These are phyloP conservation scores for Santalum album DNA, from an alignment of 164 flowering plant species.

Conservation along the genomic window DNA sequence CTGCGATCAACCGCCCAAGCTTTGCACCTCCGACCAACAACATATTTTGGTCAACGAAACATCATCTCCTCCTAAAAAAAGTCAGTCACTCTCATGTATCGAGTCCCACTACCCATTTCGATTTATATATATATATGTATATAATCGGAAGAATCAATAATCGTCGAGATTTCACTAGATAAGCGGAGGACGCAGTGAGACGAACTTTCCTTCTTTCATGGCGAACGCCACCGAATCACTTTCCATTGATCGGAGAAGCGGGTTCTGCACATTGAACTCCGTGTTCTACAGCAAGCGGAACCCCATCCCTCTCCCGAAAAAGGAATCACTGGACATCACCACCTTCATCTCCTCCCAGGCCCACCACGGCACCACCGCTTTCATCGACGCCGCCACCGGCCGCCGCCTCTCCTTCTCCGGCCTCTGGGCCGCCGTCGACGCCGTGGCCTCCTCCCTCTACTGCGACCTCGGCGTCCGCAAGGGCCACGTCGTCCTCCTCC, in stretches of 20 bases:
- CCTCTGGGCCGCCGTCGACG: slow-evolving; percentile 59
- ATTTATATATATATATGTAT: no score
- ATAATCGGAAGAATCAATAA: no score
- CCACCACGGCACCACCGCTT: slow-evolving; percentile 59
- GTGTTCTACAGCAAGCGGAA: slow-evolving; percentile 76
- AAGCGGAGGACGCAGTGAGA: no score
- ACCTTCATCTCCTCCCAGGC: slow-evolving; percentile 76
- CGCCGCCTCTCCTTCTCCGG: slow-evolving; percentile 48
- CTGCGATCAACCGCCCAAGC: no score
- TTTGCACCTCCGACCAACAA: no score
- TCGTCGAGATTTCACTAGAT: no score
- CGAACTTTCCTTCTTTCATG: no score
- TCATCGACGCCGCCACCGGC: slow-evolving; percentile 83
- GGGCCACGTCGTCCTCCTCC: slow-evolving; percentile 77
- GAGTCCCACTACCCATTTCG: no score
- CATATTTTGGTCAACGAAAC: no score
- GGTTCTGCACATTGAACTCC: slow-evolving; percentile 55
- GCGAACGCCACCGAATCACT: no score
- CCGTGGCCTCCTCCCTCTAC: slow-evolving; percentile 50
- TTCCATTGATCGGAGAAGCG: slow-evolving; percentile 41
- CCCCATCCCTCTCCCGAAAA: slow-evolving; percentile 49
- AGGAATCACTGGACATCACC: slow-evolving; percentile 46
- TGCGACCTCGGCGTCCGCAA: slow-evolving; percentile 46
- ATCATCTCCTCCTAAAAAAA: no score
- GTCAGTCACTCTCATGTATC: no score